These are phyloP conservation scores for Cynanchum wilfordii DNA, from an alignment of 257 asterid species.

Conservation along the genomic window DNA sequence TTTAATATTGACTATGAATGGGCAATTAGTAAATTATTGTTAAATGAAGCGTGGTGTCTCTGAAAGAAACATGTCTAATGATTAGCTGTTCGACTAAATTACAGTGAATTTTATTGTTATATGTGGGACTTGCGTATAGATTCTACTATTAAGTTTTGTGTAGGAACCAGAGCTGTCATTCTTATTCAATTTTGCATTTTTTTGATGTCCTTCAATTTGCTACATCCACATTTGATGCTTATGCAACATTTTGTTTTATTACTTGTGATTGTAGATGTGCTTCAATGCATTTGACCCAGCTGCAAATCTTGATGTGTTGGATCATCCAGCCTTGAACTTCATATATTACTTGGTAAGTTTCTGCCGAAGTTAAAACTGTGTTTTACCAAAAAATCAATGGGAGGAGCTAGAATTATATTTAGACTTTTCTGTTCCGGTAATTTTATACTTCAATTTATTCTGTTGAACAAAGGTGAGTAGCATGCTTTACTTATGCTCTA, in stretches of 20 bases:
- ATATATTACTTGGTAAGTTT: slow-evolving; percentile 71
- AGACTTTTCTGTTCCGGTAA: not conserved
- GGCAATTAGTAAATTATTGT: not conserved
- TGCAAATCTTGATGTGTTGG: slow-evolving; percentile 86
- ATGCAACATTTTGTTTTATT: not conserved
- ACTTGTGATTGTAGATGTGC: slow-evolving; percentile 50
- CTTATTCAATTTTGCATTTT: not conserved
- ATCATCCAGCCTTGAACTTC: slow-evolving; percentile 76
- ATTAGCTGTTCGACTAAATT: not conserved
- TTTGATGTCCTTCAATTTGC: not conserved
- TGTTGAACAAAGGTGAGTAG: not conserved
- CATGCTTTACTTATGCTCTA: not conserved
- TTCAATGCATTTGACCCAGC: slow-evolving; percentile 79
- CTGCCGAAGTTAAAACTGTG: not conserved
- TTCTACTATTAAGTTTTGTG: not conserved
- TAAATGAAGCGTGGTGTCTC: too few species aligned
- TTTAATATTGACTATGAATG: not conserved
- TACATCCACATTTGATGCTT: not conserved
- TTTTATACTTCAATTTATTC: not conserved
- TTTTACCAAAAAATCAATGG: not conserved
- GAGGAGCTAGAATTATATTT: not conserved
- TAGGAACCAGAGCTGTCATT: not conserved
- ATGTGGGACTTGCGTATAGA: not conserved
- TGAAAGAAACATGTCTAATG: too few species aligned
- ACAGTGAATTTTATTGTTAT: not conserved